Base-by-base conservation (phyloP, 768 basidiomycete species). In the Podaxis sp. region DNA sequence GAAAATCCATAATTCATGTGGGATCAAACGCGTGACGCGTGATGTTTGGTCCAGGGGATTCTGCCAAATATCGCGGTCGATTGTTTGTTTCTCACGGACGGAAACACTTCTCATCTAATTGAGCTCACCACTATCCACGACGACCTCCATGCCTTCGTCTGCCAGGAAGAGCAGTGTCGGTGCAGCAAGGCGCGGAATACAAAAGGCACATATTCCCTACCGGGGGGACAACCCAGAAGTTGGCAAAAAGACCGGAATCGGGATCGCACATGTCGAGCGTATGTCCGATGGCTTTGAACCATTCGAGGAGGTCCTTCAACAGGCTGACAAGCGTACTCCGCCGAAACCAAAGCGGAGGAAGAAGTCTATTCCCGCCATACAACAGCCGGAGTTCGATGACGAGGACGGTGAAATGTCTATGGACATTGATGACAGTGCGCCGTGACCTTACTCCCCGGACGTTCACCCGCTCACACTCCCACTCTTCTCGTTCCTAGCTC, bases 221-320 rank as follows among this genome's bases (percentile, higher is more conserved):
- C 84, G 88, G 54, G 90, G 89, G 2, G 89, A 91, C 66, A 88
- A 92, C 67, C 83, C 85, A 11, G 83, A 83, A 55, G 89, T 87
- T 59, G 91, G 91, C 17, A 92, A 90, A 81, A 90, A 86, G 71
- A 93, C 91, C 0, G 91, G 91, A 4, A 80, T 91, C 58, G 79
- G 84, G 0, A 86, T 93, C 13, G 81, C 76, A 41, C 82, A 84
- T 68, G 84, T 92, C 60, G 85, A 88, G 64, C 86, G 85, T 66
- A 85, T 84, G 70, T 89, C 89, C 25, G 91, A 92, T 72, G 91
- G 90, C 29, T 92, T 93, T 70, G 91, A 93, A 71, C 88, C 86
- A 0, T 93, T 93, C 71, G 89, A 89, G 59, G 82, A 91, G 68
- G 71, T 93, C 57, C 80, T 93, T 51, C 80, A 82, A 55, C 88